A percentile compares a stretch with the other conserved stretches of the same genome.
phyloP scores from a whole-genome alignment of 768 basidiomycete species.

The Rhodotorula graminis region DNA sequence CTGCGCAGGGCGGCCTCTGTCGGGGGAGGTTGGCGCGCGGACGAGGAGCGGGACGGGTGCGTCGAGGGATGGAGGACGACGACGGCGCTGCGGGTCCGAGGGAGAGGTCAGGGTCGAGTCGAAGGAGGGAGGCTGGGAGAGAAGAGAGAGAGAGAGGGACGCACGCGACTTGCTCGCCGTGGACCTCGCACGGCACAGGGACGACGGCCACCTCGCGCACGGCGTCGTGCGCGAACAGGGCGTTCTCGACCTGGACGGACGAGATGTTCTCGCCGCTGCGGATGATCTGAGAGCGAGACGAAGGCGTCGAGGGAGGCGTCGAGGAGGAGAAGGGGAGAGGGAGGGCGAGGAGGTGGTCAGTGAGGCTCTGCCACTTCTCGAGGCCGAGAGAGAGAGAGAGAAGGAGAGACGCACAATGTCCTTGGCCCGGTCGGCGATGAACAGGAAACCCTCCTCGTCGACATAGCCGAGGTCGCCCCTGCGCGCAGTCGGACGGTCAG shows the following conservation, averaged over 20 bases:
- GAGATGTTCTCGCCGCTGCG: conserved; percentile 43
- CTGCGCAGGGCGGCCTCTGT: conserved; percentile 18
- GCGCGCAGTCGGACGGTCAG: background rate
- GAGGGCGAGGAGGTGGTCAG: background rate
- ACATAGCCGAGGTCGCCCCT: conserved; percentile 40
- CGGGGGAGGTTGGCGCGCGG: background rate
- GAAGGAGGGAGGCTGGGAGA: too few relatives aligned
- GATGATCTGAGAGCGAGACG: conserved; percentile 30
- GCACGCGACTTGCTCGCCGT: conserved; percentile 39
- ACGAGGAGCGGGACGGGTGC: background rate
- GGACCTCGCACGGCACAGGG: conserved; percentile 28
- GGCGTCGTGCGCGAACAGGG: conserved; percentile 25
- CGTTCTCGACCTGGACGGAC: conserved; percentile 39
- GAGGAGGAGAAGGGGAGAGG: too few relatives aligned
- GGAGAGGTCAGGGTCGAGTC: background rate
- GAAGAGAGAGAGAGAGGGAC: background rate
- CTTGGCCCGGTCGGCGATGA: conserved; percentile 40
- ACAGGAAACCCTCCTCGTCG: conserved; percentile 42
- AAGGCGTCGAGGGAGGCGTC: too few relatives aligned
- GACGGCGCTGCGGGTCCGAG: conserved; percentile 13
- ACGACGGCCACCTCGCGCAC: conserved; percentile 39
- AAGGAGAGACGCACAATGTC: conserved; percentile 21
- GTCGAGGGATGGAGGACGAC: conserved; percentile 22
- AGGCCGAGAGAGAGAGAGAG: background rate
- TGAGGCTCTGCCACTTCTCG: too few relatives aligned